phyloP scores from a whole-genome alignment of 306 rosid species.

The Castanospermum australe region DNA sequence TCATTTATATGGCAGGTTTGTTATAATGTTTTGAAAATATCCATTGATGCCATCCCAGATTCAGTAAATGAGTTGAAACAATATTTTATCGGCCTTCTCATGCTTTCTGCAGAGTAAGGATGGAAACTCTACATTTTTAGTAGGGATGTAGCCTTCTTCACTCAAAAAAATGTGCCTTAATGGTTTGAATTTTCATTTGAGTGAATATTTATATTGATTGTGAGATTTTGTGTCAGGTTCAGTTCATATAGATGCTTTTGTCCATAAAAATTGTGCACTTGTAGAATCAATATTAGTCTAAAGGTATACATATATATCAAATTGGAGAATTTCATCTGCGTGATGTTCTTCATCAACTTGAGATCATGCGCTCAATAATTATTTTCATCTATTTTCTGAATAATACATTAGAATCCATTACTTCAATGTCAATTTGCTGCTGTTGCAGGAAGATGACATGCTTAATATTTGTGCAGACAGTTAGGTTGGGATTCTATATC shows the following conservation, averaged over 20 bases:
- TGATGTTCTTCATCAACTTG: conserved; percentile 7
- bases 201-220: neutral
- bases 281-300: neutral
- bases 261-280: neutral
- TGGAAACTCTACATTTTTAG: neutral
- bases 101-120: conserved; percentile 56
- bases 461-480: conserved; percentile 38
- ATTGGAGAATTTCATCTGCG: neutral
- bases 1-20: conserved; percentile 47
- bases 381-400: neutral
- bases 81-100: conserved; percentile 50
- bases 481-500: conserved; percentile 59
- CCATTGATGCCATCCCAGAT: conserved; percentile 55
- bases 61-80: conserved; percentile 50
- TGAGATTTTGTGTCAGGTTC: neutral
- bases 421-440: neutral
- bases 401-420: neutral
- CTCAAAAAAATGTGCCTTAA: neutral
- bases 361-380: neutral
- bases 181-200: neutral
- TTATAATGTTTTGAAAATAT: conserved; percentile 32
- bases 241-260: neutral
- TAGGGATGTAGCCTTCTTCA: neutral
- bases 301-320: neutral
- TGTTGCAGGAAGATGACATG: neutral